Conservation (phyloP, 805 yeast species). For the Yarrowia sp. region DNA sequence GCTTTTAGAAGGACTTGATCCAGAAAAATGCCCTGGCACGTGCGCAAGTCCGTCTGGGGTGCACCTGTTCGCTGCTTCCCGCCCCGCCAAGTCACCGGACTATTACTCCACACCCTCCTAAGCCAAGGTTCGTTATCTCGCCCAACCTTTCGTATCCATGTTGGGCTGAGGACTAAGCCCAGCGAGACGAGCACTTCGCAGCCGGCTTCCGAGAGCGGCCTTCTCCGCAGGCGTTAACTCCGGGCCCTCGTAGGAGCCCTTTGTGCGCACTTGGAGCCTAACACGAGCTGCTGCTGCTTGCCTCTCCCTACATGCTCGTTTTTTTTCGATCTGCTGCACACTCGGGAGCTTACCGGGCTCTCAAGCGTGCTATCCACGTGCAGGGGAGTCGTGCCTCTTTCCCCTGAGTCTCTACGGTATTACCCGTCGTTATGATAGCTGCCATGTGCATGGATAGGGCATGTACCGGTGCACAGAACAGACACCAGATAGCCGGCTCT, state of each 20-base stretch:
- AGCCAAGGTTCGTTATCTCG: slow-evolving; percentile 3
- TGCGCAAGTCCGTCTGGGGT: not conserved
- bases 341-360: slow-evolving; percentile 1
- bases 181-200: not conserved
- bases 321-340: not conserved
- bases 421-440: not conserved
- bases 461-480: not conserved
- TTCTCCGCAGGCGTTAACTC: not conserved
- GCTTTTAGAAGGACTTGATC: not conserved
- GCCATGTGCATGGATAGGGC: not conserved
- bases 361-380: slow-evolving; percentile 8
- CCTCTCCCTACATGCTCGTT: not conserved
- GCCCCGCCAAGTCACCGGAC: not conserved
- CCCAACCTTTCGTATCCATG: not conserved
- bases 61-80: no score
- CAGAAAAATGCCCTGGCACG: not conserved
- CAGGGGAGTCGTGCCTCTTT: not conserved
- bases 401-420: not conserved
- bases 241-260: not conserved
- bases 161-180: not conserved
- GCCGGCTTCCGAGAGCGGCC: not conserved
- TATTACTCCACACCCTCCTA: not conserved
- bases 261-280: not conserved
- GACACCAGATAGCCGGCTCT: not conserved
- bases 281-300: not conserved